Evolutionary conservation across 371 early-diverging fungal species (phyloP), one percentile per base, ranked within the genome.

Genomic region (Mucor lusitanicus): DNA sequence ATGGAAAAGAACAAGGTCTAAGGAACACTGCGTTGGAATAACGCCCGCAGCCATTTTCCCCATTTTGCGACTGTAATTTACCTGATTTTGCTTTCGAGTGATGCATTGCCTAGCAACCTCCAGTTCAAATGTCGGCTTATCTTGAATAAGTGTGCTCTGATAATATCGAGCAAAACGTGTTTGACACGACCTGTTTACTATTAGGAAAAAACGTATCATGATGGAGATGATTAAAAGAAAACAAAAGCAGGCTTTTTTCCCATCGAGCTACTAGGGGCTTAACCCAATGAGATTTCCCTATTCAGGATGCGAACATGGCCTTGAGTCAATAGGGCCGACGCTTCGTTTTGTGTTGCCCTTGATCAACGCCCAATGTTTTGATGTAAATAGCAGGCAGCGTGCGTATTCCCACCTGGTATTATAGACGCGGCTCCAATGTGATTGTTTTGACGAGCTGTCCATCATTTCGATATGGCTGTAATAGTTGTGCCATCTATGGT

Each of bases 151-250:
- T 25, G 60, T 12, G 9, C 33, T 13, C 28, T 68, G 21, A 62
- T 82, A 84, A 54, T 84, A 81, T 25, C 76, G 73, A 13, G 80
- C 65, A 67, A 78, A 84, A 13, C 84, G 75, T 27, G 82, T 82
- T 54, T 82, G 77, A 37, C 80, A 76, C 35, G 74, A 77, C 25
- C 70, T 76, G 67, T 84, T 84, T 13, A 80, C 70, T 60, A 84
- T 75, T 4, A 84, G 71, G 28, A 82, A 61, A 66, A 84, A 84
- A 12, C 48, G 65, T n/a, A 79, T 66, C 79, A 79, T 79, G 23
- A 39, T 59, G 17, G 2, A 48, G 37, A 48, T 1, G 30, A 54
- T 13, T 12, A 12, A 56, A 48, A 57, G 27, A 58, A 37, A 50
- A 62, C 37, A 35, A 30, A 53, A 35, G 21, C 27, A 23, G 12